Conservation (phyloP, 1,284 basidiomycete species). For the Vanrija pseudolonga region DNA sequence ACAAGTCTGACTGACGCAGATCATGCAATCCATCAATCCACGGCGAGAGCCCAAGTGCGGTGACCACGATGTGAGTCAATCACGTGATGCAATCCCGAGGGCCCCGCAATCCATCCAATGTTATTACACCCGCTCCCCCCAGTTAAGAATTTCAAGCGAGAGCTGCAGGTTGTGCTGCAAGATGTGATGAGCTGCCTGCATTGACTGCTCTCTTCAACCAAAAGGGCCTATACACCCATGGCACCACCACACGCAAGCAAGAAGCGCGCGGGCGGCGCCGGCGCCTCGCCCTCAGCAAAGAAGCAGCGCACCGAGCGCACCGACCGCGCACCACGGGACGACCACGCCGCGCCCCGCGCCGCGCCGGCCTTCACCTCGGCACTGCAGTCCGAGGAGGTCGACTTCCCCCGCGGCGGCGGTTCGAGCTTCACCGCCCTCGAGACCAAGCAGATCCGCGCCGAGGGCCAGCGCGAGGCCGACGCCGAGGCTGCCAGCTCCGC, state of each 20-base stretch:
- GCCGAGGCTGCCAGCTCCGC: constrained; percentile 60
- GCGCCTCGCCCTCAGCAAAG: constrained; percentile 11
- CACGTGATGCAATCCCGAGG: too few species aligned
- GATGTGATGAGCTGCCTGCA: too few species aligned
- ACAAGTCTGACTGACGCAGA: too few species aligned
- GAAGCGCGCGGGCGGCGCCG: constrained; percentile 13
- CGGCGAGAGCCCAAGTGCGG: too few species aligned
- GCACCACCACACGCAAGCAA: constrained; percentile 14
- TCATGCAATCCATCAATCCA: too few species aligned
- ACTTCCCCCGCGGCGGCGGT: constrained; percentile 87
- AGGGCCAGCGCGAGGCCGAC: constrained; percentile 79
- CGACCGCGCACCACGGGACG: neutral
- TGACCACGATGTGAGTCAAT: too few species aligned
- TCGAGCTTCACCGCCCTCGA: constrained; percentile 79
- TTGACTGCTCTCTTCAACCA: neutral
- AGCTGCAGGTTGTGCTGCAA: too few species aligned
- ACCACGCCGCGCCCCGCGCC: constrained; percentile 20
- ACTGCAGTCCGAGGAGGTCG: constrained; percentile 68
- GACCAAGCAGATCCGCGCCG: constrained; percentile 76
- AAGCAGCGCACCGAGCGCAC: constrained; percentile 14
- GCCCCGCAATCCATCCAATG: too few species aligned
- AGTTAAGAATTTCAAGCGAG: neutral
- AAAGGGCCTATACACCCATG: constrained; percentile 9
- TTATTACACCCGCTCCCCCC: neutral
- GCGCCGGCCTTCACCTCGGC: constrained; percentile 46